phyloP scores from a whole-genome alignment of 805 yeast genomes.

The Yamadazyma sp. region DNA sequence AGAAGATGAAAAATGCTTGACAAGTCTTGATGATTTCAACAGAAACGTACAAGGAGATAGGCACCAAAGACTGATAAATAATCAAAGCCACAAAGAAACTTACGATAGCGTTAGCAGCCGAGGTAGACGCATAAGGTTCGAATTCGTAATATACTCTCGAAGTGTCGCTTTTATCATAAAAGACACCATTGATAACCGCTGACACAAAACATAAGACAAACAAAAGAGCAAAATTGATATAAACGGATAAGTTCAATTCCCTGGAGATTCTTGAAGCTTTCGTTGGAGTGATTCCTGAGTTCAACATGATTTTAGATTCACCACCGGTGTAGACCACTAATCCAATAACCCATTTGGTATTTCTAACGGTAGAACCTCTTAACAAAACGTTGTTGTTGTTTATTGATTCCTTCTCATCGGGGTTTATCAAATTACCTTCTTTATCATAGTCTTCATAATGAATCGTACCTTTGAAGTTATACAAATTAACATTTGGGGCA shows the following conservation, averaged over 20 bases:
- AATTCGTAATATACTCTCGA: slow-evolving; percentile 61
- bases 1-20: slow-evolving; percentile 73
- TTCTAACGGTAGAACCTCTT: slow-evolving; percentile 71
- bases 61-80: slow-evolving; percentile 74
- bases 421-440: slow-evolving; percentile 18
- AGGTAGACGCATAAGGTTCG: slow-evolving; percentile 55
- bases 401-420: slow-evolving; percentile 63
- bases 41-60: slow-evolving; percentile 76
- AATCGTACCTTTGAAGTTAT: slow-evolving; percentile 65
- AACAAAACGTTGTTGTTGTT: slow-evolving; percentile 62
- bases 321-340: slow-evolving; percentile 73
- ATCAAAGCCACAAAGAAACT: slow-evolving; percentile 72
- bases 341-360: slow-evolving; percentile 76
- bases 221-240: slow-evolving; percentile 59
- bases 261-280: slow-evolving; percentile 65
- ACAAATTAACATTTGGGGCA: slow-evolving; percentile 65
- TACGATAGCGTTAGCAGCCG: slow-evolving; percentile 66
- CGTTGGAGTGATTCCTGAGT: slow-evolving; percentile 76
- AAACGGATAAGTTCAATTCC: slow-evolving; percentile 65
- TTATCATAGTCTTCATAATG: slow-evolving; percentile 44
- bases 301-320: slow-evolving; percentile 75
- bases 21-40: slow-evolving; percentile 76
- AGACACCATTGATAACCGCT: slow-evolving; percentile 69
- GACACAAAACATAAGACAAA: slow-evolving; percentile 67
- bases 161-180: slow-evolving; percentile 42